phyloP scores from a whole-genome alignment of 2,329 filamentous ascomycete genomes.

The Alternaria infectoria region DNA sequence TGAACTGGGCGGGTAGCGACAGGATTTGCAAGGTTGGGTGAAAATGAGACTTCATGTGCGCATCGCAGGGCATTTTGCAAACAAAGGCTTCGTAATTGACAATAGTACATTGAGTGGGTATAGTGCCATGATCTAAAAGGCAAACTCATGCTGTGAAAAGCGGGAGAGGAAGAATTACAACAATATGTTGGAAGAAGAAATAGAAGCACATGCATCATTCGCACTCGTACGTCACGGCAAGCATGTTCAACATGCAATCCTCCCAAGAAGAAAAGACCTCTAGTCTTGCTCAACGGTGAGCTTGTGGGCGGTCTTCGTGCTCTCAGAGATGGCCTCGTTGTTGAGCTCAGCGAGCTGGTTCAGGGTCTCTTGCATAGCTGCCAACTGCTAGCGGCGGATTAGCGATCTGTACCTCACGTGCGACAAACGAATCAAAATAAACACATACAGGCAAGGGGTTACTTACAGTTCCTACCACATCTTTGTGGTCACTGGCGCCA shows the following conservation, averaged over 20 bases:
- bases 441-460: background rate
- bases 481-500: slow-evolving; percentile 16
- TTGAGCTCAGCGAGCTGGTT: slow-evolving; percentile 45
- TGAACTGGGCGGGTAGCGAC: background rate
- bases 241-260: background rate
- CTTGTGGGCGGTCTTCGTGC: slow-evolving; percentile 38
- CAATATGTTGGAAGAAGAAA: background rate
- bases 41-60: background rate
- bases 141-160: background rate
- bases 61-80: background rate
- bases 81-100: background rate
- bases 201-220: background rate
- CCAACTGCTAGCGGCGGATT: slow-evolving; percentile 47
- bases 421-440: background rate
- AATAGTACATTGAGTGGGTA: slow-evolving; percentile 10
- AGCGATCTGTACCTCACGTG: slow-evolving; percentile 18
- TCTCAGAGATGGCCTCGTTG: slow-evolving; percentile 43
- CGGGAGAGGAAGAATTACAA: background rate
- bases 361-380: slow-evolving; percentile 47
- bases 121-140: slow-evolving; percentile 10
- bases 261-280: background rate
- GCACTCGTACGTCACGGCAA: background rate
- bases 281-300: slow-evolving; percentile 40
- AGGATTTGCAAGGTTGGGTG: background rate
- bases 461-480: slow-evolving; percentile 48